phyloP scores from a whole-genome alignment of 2,329 filamentous ascomycete species.

The Emergomyces africanus region DNA sequence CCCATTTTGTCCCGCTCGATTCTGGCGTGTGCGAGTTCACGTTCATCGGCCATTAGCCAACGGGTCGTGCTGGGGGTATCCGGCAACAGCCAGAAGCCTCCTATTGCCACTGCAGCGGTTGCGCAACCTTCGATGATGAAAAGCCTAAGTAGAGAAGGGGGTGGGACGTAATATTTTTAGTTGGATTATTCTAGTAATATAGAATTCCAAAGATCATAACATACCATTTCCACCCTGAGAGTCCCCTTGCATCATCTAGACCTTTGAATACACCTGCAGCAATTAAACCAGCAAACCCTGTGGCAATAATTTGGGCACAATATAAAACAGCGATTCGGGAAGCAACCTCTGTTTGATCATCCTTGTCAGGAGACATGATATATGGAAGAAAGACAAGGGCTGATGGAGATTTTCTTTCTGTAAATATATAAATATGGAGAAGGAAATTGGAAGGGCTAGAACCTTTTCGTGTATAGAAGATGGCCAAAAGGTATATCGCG shows the following conservation, averaged over 20 bases:
- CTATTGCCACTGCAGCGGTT: conserved; percentile 9
- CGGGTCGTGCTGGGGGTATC: conserved; percentile 12
- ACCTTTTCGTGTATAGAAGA: conserved; percentile 54
- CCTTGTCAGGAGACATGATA: conserved; percentile 9
- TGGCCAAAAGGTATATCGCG: conserved; percentile 49
- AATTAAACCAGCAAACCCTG: conserved; percentile 12
- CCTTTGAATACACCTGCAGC: conserved; percentile 15
- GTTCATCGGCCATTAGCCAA: conserved; percentile 12
- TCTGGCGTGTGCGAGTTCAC: conserved; percentile 35
- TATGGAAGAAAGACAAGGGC: conserved; percentile 12
- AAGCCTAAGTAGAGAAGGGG: conserved; percentile 5
- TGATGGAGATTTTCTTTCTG: no score
- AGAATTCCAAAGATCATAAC: conserved; percentile 39
- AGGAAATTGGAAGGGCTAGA: neutral
- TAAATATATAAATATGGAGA: no score
- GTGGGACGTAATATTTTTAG: neutral
- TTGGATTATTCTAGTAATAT: conserved; percentile 22
- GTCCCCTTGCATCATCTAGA: conserved; percentile 18
- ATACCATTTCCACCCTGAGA: conserved; percentile 37
- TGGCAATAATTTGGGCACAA: conserved; percentile 11
- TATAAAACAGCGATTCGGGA: conserved; percentile 12
- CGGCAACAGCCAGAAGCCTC: conserved; percentile 11
- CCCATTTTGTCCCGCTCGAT: conserved; percentile 41
- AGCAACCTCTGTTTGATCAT: conserved; percentile 12
- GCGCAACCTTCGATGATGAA: conserved; percentile 12